Percentiles rank a stretch among this genome's conserved stretches.
These are phyloP conservation scores for Aspergillus thermomutatus DNA, from an alignment of 2,329 filamentous ascomycete species.

Conservation along the genomic window DNA sequence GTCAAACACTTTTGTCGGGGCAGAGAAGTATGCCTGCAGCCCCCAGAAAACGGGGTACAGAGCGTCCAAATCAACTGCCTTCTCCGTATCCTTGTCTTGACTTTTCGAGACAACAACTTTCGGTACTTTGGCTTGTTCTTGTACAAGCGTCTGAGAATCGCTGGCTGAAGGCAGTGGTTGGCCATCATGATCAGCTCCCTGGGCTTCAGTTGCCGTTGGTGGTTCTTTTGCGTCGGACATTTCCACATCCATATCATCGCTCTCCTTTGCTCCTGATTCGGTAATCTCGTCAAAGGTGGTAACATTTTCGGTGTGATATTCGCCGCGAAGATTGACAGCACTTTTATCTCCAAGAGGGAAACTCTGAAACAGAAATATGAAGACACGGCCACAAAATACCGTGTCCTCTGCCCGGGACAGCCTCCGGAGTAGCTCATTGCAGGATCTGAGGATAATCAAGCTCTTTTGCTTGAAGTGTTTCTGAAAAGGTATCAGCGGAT, in stretches of 20 bases:
- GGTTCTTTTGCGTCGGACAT: conserved; percentile 39
- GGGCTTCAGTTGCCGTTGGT: conserved; percentile 30
- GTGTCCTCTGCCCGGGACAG: conserved; percentile 96
- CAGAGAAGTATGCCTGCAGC: conserved; percentile 85
- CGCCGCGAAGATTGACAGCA: conserved; percentile 91
- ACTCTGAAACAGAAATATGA: conserved; percentile 98
- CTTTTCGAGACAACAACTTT: conserved; percentile 24
- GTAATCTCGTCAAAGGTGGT: conserved; percentile 71
- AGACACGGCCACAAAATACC: conserved; percentile 93
- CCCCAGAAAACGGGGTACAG: conserved; percentile 95
- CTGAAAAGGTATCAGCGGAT: conserved; percentile 30
- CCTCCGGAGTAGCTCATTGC: conserved; percentile 89
- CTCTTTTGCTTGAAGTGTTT: conserved; percentile 78
- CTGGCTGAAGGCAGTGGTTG: conserved; percentile 13
- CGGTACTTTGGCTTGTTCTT: conserved; percentile 18
- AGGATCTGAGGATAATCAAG: conserved; percentile 84
- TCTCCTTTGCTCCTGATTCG: conserved; percentile 31
- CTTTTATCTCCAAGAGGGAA: conserved; percentile 96
- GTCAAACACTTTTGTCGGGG: conserved; percentile 80
- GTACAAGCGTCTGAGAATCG: conserved; percentile 12
- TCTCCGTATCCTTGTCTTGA: conserved; percentile 19
- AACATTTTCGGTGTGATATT: conserved; percentile 93
- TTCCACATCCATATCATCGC: conserved; percentile 67
- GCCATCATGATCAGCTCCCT: conserved; percentile 27
- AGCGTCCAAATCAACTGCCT: conserved; percentile 62